Evolutionary conservation across 2,329 filamentous ascomycete species (phyloP).

Genomic region (Neonectria punicea): DNA sequence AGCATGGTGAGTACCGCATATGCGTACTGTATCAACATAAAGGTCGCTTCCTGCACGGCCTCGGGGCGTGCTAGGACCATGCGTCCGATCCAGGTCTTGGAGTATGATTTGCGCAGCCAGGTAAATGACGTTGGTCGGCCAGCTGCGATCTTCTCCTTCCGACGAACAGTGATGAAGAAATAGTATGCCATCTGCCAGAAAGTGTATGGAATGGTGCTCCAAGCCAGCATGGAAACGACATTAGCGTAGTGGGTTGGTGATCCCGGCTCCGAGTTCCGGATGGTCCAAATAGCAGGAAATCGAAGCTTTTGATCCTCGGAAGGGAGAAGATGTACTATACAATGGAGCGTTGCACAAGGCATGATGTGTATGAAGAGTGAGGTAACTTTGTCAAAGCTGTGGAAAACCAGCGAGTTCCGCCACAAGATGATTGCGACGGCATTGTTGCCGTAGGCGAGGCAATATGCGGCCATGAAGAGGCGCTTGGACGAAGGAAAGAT

Average conservation of each 20-base stretch:
- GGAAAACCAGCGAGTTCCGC: conserved; percentile 98
- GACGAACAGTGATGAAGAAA: conserved; percentile 92
- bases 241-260: conserved; percentile 82
- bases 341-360: conserved; percentile 94
- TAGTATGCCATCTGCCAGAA: conserved; percentile 95
- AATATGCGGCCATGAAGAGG: conserved; percentile 91
- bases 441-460: conserved; percentile 94
- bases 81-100: conserved; percentile 88
- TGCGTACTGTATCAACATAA: conserved; percentile 94
- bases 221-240: conserved; percentile 86
- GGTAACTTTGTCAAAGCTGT: conserved; percentile 97
- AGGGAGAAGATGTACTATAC: conserved; percentile 84
- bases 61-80: conserved; percentile 83
- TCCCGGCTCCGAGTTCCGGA: conserved; percentile 75
- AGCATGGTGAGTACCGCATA: conserved; percentile 95
- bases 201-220: conserved; percentile 92
- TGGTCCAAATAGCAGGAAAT: conserved; percentile 87
- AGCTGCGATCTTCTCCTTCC: conserved; percentile 95
- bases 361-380: conserved; percentile 99
- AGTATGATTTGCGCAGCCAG: conserved; percentile 92
- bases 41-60: conserved; percentile 83
- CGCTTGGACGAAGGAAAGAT: conserved; percentile 90
- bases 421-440: conserved; percentile 98
- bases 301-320: conserved; percentile 71
- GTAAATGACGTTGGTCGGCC: conserved; percentile 97